Base-by-base conservation (phyloP, 1,284 basidiomycete species). In the Marasmius tenuissimus region DNA sequence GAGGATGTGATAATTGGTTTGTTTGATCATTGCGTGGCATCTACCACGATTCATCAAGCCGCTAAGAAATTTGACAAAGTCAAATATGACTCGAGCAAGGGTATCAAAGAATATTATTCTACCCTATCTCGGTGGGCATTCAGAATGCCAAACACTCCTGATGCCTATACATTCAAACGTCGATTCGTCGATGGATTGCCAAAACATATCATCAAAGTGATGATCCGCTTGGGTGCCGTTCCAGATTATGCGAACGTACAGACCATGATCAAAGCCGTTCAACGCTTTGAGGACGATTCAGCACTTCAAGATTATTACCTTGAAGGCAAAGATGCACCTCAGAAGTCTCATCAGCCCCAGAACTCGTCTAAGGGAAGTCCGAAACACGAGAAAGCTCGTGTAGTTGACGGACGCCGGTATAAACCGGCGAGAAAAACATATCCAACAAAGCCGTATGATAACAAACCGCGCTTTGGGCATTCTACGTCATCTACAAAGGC, bases 21-120 rank as follows among this genome's bases (percentile, higher is more conserved):
- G 37, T 68, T 63, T 51, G 61, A 67, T 39, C 60, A 61, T 14
- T 69, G 67, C 47, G 57, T 69, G 3, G 62, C 63, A 34, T 27
- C 68, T 4, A 56, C 63, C 1, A 62, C 64, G 4, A 59, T 68
- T 38, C 64, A 69, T 20, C 50, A 66, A 27, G 65, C 66, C 0
- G 22, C 55, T 1, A 45, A 57, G 14, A 57, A 45, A 18, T 68
- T 66, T 53, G 45, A 65, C 1, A 14, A n/a, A n/a, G 47, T 58
- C 1, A 40, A 18, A 9, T 66, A 63, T 47, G 8, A 22, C 2
- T 3, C 39, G 1, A 27, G 8, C 16, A 42, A 60, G 10, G 65
- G 64, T 3, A 49, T 65, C 4, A 18, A 61, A 38, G 65, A 54
- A 8, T 66, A 68, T 55, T 60, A 64, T 47, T 57, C 62, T 33